A percentile compares a stretch with the other conserved stretches of the same genome.
These are phyloP conservation scores for Phyllosticta paracitricarpa DNA, from an alignment of 2,329 filamentous ascomycete genomes.

Conservation along the genomic window DNA sequence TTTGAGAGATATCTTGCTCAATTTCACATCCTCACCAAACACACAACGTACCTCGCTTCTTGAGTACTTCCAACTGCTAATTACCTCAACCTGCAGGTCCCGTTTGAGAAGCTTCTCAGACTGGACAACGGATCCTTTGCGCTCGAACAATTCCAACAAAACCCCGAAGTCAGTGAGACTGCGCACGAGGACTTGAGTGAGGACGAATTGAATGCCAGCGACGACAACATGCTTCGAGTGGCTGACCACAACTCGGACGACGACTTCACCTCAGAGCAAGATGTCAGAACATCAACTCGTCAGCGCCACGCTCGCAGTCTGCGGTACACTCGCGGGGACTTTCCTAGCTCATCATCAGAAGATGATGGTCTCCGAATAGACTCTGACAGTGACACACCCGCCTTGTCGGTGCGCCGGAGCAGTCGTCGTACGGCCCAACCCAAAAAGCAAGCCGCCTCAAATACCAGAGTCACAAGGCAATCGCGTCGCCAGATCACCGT, in stretches of 20 bases:
- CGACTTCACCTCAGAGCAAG: neutral
- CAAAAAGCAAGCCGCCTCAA: neutral
- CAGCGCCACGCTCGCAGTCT: neutral
- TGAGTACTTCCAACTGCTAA: neutral
- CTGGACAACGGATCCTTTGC: constrained; percentile 39
- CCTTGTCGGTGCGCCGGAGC: neutral
- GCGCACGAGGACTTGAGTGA: neutral
- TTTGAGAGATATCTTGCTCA: neutral
- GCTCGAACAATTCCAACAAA: constrained; percentile 31
- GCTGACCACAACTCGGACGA: neutral
- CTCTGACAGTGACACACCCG: constrained; percentile 10
- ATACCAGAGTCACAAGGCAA: neutral
- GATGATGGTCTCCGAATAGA: constrained; percentile 18
- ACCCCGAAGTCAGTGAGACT: neutral
- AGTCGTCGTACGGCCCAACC: neutral
- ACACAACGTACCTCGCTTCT: neutral
- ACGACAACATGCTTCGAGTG: neutral
- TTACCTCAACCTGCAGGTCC: constrained; percentile 27
- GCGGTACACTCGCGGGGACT: neutral
- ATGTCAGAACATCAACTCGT: neutral
- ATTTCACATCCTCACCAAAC: neutral
- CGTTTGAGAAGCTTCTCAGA: constrained; percentile 34
- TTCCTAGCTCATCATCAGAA: constrained; percentile 7
- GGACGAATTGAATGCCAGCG: neutral
- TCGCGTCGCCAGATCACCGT: neutral